Base-by-base conservation (phyloP, 305 asterid genomes). In the Caryopteris hybrid region DNA sequence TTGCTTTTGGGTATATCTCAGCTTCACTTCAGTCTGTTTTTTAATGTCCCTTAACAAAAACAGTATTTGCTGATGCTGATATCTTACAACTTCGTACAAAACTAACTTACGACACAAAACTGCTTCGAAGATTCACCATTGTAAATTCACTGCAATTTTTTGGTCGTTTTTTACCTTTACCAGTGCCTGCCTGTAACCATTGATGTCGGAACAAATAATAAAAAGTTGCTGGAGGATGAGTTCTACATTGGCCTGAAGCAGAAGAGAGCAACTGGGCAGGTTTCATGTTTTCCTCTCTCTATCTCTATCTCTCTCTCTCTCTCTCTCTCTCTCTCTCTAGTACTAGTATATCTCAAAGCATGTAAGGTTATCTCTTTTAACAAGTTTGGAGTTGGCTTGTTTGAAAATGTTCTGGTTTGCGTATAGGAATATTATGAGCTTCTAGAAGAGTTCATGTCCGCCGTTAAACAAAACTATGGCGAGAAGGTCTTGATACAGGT, bases 111-210 rank as follows among this genome's bases (percentile, higher is more conserved):
- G n/a, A n/a, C n/a, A n/a, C n/a, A n/a, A n/a, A n/a, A n/a, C n/a
- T n/a, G n/a, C n/a, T n/a, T n/a, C n/a, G n/a, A n/a, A n/a, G 6
- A n/a, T 17, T 39, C 27, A 11, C 17, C 13, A 14, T 20, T 18
- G 27, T 47, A 47, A 57, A n/a, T 3, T 63, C 55, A 60, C 46
- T 38, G 57, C 42, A n/a, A 51, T 45, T 33, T 46, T 50, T 45
- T 27, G 33, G 11, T 12, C 16, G 1, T 8, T 56, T 45, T 43
- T 8, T 10, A 31, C 57, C 39, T 3, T 65, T 48, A 38, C 69
- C 84, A 95, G 97, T 95, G 99, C 78, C 81, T 95, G 59, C 99
- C 99, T 64, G 68, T 95, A 58, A 95, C 98, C 45, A 85, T 92
- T 70, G 99, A 95, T 43, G 98, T 95, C 14, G 98, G 99, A 68